phyloP scores from a whole-genome alignment of 176 grass and related monocot species.

The Pontederia paniculata region DNA sequence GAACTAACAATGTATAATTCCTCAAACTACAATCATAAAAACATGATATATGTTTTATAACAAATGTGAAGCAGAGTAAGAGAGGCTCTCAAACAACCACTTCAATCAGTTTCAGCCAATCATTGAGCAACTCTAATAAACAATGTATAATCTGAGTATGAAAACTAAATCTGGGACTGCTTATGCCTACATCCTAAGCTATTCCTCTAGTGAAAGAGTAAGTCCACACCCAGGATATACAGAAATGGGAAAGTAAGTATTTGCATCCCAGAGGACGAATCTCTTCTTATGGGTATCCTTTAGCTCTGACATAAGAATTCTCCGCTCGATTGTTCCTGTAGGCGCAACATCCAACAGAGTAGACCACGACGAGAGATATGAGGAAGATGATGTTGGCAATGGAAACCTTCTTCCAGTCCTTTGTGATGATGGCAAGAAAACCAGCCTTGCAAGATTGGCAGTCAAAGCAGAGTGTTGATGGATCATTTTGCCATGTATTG shows the following conservation, averaged over 20 bases:
- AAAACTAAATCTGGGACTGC: too few species aligned
- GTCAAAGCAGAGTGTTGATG: not conserved
- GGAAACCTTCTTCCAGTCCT: not conserved
- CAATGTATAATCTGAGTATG: too few species aligned
- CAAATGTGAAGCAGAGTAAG: too few species aligned
- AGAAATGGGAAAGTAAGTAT: not conserved
- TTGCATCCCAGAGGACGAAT: not conserved
- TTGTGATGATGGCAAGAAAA: not conserved
- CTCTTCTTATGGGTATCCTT: slow-evolving; percentile 21
- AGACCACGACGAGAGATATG: not conserved
- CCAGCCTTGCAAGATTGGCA: slow-evolving; percentile 9
- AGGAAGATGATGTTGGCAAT: not conserved
- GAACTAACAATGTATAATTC: too few species aligned
- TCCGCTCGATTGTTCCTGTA: slow-evolving; percentile 16
- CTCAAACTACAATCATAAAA: too few species aligned
- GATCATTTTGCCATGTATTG: slow-evolving; percentile 2
- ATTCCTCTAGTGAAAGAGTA: not conserved
- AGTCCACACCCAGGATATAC: not conserved
- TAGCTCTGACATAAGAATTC: slow-evolving; percentile 42
- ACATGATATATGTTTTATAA: too few species aligned
- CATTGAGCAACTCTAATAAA: too few species aligned
- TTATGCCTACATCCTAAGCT: not conserved
- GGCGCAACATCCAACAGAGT: slow-evolving; percentile 3
- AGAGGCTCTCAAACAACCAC: too few species aligned
- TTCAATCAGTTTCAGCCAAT: too few species aligned